Base-by-base conservation (phyloP, 1,139 yeast species). In the Lodderomyces beijingensis region DNA sequence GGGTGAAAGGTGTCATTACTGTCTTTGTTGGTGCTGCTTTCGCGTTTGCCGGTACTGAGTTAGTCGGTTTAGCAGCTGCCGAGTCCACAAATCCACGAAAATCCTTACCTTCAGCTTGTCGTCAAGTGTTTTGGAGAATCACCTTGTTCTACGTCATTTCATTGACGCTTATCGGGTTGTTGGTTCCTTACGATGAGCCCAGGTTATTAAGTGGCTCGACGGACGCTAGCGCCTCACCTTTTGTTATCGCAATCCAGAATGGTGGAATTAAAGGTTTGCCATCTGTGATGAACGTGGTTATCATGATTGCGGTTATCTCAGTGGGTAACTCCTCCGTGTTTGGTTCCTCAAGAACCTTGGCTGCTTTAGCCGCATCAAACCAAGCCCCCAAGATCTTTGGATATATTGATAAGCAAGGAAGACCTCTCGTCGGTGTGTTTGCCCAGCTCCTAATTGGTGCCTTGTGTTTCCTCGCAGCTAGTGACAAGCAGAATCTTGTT, bases 241-340 rank as follows among this genome's bases (percentile, higher is more conserved):
- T 73, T 44, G 65, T 74, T 37, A 63, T 74, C 48, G 77, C 79
- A 37, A 75, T 79, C 50, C 55, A 72, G 43, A 79, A 79, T 54
- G 74, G 85, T 3, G 89, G 91, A 30, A 84, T 91, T 39, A 62
- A 71, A 49, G 69, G 76, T 13, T 57, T 82, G 39, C 85, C 87
- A 30, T 74, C 78, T 47, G 79, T 83, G 36, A 79, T 84, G 65
- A 84, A 83, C 53, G 93, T 85, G 15, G 82, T 83, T 29, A 78
- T 84, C 43, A 58, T 82, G 31, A 50, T 71, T 22, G 79, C 93
- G 18, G 75, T 83, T 43, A 65, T 81, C 34, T 80, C 89, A 7
- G 94, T 93, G 16, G 93, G 83, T 49, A 84, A 83, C 60, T 79
- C 89, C n/a, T 79, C 81, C 52, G 70, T 84, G 31, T 84, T 83